Percentiles rank a stretch among this genome's conserved stretches.
phyloP scores from a whole-genome alignment of 1,284 basidiomycete genomes.

The Ganoderma sinense region DNA sequence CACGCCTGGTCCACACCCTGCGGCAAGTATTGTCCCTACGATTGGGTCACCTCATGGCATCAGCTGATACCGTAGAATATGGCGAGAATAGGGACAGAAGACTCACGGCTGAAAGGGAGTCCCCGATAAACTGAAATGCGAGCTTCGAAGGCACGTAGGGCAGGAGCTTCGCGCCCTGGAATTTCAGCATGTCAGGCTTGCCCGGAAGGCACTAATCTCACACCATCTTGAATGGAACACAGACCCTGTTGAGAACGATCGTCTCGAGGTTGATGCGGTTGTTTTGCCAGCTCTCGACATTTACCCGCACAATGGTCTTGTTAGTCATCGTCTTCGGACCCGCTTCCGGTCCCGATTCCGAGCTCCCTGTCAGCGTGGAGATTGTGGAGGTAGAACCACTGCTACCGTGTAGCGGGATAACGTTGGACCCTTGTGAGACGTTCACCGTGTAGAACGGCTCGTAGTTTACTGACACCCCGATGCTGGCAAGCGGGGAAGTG shows the following conservation, averaged over 20 bases:
- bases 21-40: conserved; percentile 59
- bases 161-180: conserved; percentile 54
- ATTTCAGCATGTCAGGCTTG: neutral
- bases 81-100: too few relatives aligned
- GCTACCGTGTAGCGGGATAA: conserved; percentile 45
- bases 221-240: conserved; percentile 14
- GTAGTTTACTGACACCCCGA: conserved; percentile 60
- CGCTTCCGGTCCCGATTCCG: neutral
- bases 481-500: conserved; percentile 50
- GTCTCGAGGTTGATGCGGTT: conserved; percentile 61
- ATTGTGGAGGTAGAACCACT: neutral
- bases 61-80: neutral
- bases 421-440: conserved; percentile 54
- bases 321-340: conserved; percentile 7
- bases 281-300: conserved; percentile 65
- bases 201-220: neutral
- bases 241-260: conserved; percentile 53
- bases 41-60: conserved; percentile 13
- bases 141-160: conserved; percentile 56
- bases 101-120: conserved; percentile 62
- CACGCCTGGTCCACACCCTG: conserved; percentile 65
- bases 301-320: conserved; percentile 52
- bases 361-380: neutral
- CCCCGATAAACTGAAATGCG: conserved; percentile 64
- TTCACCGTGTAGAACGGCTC: conserved; percentile 55